Evolutionary conservation across 83 land plant genomes (phyloP), one percentile per base, ranked within the genome.

Genomic region (Picea abies): DNA sequence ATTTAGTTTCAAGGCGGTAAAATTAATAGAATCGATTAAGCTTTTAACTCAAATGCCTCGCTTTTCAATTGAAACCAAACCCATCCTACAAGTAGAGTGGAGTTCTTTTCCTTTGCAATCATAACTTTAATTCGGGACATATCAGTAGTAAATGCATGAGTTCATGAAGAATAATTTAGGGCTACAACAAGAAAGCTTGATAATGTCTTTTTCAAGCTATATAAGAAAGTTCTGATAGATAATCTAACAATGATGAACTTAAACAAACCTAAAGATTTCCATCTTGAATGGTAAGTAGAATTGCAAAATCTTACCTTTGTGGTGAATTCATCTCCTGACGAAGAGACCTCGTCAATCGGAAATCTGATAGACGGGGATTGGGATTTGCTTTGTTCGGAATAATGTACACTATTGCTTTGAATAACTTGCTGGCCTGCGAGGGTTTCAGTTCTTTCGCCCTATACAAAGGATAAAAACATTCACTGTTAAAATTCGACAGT

Each of bases 311-410:
- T 76, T 49, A 76, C 78, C 60, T 76, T 76, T 58, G 78, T 76
- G 14, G 58, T 76, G 15, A 76, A 60, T 52, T 76, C 60, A 3
- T 76, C 61, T 76, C 78, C 78, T 52, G 60, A 76, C 22, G 78
- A 76, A 49, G 35, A 52, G 56, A 76, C 26, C 35, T 76, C 78
- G 5, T 76, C 78, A 49, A 14, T 76, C 60, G 49, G 60, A 23
- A 76, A 23, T n/a, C 23, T 26, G 14, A n/a, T 26, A 66, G 35
- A 20, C 4, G 78, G 32, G 39, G 78, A 52, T 29, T 22, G 60
- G 56, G 78, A 76, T 25, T 76, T 76, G 78, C 60, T 76, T 47
- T 56, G 49, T 49, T 76, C 78, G 10, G 60, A 76, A 76, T 76
- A 12, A 11, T 76, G 60, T 22, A 76, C 60, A 49, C 26, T 9